Evolutionary conservation across 2,329 filamentous ascomycete genomes (phyloP).

Genomic region (Aspergillus ibericus): DNA sequence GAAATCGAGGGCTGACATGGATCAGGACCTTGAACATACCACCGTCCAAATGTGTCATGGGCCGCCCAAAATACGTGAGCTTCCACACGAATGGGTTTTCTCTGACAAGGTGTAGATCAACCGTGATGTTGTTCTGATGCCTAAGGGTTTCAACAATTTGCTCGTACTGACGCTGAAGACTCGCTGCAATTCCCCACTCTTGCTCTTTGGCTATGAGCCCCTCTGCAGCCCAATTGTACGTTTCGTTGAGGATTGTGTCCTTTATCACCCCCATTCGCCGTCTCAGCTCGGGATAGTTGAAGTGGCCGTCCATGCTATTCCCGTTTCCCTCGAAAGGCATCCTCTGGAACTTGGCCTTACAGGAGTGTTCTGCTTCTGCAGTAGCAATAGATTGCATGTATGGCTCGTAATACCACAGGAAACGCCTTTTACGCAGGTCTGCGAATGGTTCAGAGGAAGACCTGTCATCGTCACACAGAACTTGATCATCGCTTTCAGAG

Average conservation of each 20-base stretch:
- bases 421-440: constrained; percentile 85
- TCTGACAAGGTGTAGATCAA: constrained; percentile 74
- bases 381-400: constrained; percentile 71
- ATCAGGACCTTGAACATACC: constrained; percentile 83
- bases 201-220: constrained; percentile 63
- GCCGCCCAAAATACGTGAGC: constrained; percentile 84
- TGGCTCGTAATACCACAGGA: constrained; percentile 93
- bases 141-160: constrained; percentile 77
- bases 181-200: constrained; percentile 75
- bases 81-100: constrained; percentile 88
- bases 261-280: constrained; percentile 69
- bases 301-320: constrained; percentile 84
- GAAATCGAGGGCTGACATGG: constrained; percentile 79
- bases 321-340: constrained; percentile 82
- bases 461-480: constrained; percentile 48
- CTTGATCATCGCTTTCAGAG: constrained; percentile 38
- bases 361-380: constrained; percentile 57
- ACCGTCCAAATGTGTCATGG: constrained; percentile 91
- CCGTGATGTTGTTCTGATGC: constrained; percentile 64
- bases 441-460: constrained; percentile 76
- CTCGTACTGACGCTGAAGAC: constrained; percentile 79
- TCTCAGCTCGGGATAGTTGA: constrained; percentile 75
- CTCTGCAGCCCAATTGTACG: constrained; percentile 67
- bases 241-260: constrained; percentile 69
- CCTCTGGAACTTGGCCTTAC: constrained; percentile 65